Evolutionary conservation across 2,329 filamentous ascomycete genomes (phyloP).

Genomic region (Diaporthe sp.): DNA sequence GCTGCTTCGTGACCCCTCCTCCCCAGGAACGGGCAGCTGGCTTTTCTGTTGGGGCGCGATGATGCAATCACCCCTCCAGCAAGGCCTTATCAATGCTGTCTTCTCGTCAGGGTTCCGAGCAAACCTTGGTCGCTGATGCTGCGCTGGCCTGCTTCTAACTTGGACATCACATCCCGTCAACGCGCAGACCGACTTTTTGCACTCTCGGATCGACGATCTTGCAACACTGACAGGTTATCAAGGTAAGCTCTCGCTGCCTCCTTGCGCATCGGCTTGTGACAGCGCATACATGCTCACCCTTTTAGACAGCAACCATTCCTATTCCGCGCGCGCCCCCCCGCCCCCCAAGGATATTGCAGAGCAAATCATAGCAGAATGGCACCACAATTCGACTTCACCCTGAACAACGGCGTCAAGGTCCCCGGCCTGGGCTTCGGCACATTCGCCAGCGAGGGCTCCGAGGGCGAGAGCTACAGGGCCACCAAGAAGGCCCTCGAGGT

Average conservation of each 20-base stretch:
- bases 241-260: slow-evolving; percentile 11
- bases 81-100: slow-evolving; percentile 28
- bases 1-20: not conserved
- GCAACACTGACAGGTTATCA: slow-evolving; percentile 26
- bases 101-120: slow-evolving; percentile 28
- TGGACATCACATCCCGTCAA: slow-evolving; percentile 13
- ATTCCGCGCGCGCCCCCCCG: not conserved
- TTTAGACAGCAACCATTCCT: slow-evolving; percentile 3
- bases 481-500: slow-evolving; percentile 71
- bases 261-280: slow-evolving; percentile 17
- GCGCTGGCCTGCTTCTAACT: not conserved
- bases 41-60: slow-evolving; percentile 25
- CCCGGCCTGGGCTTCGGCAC: slow-evolving; percentile 74
- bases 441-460: slow-evolving; percentile 72
- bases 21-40: not conserved
- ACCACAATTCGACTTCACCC: slow-evolving; percentile 49
- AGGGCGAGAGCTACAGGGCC: slow-evolving; percentile 70
- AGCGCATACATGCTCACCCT: slow-evolving; percentile 25
- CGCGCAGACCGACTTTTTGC: slow-evolving; percentile 32
- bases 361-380: slow-evolving; percentile 34
- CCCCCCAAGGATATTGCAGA: not conserved
- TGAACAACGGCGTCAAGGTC: slow-evolving; percentile 66
- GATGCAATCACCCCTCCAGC: slow-evolving; percentile 31
- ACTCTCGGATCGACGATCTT: slow-evolving; percentile 37
- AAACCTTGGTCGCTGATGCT: not conserved